A percentile compares a stretch with the other conserved stretches of the same genome.
Conservation (phyloP, 257 asterid species). For the Capsicum baccatum region DNA sequence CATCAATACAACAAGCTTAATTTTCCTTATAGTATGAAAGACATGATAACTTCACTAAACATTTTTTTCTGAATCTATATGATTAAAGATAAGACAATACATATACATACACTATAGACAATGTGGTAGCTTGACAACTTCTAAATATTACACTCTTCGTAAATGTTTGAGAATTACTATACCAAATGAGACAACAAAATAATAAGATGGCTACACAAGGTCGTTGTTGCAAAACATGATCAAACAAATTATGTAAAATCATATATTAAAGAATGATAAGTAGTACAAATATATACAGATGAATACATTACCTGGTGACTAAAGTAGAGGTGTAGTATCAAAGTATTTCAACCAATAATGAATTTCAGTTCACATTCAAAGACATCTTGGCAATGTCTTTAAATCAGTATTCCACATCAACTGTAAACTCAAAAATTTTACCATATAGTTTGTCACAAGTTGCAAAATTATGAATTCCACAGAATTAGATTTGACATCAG, state of each 20-base stretch:
- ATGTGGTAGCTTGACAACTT: neutral
- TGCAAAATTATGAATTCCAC: too few species aligned
- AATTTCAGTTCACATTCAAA: too few species aligned
- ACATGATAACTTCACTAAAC: neutral
- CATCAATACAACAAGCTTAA: neutral
- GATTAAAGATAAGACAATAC: neutral
- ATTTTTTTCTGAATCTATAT: neutral
- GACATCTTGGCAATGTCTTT: too few species aligned
- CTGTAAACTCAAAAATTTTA: too few species aligned
- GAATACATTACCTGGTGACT: neutral
- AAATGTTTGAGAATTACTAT: neutral
- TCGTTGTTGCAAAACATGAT: neutral
- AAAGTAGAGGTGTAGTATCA: conserved; percentile 72
- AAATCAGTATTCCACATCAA: too few species aligned
- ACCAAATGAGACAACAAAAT: neutral
- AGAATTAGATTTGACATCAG: too few species aligned
- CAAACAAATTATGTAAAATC: neutral
- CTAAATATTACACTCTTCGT: neutral
- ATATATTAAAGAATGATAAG: neutral
- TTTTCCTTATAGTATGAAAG: neutral
- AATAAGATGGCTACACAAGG: neutral
- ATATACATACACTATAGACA: neutral
- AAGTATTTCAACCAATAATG: neutral
- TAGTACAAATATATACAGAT: neutral
- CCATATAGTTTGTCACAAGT: too few species aligned